Evolutionary conservation across 305 asterid genomes (phyloP).

Genomic region (Caryopteris hybrid): DNA sequence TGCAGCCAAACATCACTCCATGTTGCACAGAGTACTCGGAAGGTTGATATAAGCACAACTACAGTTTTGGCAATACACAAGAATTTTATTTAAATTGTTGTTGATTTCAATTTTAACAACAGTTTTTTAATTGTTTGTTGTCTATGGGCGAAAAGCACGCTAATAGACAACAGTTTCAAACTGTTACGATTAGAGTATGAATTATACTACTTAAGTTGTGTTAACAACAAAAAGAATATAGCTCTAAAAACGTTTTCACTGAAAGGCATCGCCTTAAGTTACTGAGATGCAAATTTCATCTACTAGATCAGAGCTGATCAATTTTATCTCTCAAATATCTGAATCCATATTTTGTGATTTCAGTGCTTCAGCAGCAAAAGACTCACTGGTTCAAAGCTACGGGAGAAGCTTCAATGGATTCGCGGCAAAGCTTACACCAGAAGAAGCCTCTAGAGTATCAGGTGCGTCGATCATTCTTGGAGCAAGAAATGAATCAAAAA

Average conservation of each 20-base stretch:
- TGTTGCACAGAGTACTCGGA: slow-evolving; percentile 43
- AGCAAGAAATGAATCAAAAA: not conserved
- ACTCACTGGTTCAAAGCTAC: slow-evolving; percentile 40
- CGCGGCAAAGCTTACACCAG: slow-evolving; percentile 40
- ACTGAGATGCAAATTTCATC: not conserved
- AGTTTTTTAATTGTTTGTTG: too few relatives aligned
- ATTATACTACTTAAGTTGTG: not conserved
- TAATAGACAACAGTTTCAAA: too few relatives aligned
- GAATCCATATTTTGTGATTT: not conserved
- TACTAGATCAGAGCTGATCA: not conserved
- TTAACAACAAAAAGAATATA: not conserved
- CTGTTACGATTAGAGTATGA: too few relatives aligned
- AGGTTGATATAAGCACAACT: slow-evolving; percentile 25
- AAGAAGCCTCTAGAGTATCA: slow-evolving; percentile 32
- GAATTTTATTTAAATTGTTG: not conserved
- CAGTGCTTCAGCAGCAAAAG: slow-evolving; percentile 39
- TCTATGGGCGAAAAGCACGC: too few relatives aligned
- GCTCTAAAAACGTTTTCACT: not conserved
- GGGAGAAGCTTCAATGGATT: slow-evolving; percentile 56
- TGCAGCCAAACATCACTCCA: slow-evolving; percentile 37
- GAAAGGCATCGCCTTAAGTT: not conserved
- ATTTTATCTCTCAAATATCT: not conserved
- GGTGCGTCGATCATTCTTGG: slow-evolving; percentile 6
- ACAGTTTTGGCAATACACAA: too few relatives aligned
- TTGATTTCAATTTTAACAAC: too few relatives aligned